A percentile compares a stretch with the other conserved stretches of the same genome.
Conservation (phyloP, 768 basidiomycete genomes). For the Mycena galopus region DNA sequence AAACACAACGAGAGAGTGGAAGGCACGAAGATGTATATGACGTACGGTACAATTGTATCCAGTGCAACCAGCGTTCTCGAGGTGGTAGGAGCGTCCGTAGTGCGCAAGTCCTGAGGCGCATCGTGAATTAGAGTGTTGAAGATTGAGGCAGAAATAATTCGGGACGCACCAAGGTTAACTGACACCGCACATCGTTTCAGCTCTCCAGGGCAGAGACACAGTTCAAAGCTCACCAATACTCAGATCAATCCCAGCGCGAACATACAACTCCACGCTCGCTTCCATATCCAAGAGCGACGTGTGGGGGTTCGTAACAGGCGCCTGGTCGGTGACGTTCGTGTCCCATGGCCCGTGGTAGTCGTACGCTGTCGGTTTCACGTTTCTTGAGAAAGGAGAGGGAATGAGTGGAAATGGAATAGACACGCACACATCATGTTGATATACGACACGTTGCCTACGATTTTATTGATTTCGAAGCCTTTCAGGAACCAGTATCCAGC, state of each 20-base stretch:
- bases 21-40: no score
- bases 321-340: constrained; percentile 36
- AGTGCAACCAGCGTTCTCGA: background rate
- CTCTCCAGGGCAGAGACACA: no score
- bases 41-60: no score
- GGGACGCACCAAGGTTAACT: no score
- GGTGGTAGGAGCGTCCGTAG: background rate
- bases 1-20: no score
- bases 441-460: background rate
- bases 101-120: background rate
- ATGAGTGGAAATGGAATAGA: background rate
- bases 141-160: no score
- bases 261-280: constrained; percentile 36
- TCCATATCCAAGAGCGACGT: constrained; percentile 39
- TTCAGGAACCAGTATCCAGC: background rate
- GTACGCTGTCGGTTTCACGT: background rate
- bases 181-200: no score
- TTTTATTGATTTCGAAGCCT: background rate
- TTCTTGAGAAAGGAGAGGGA: background rate
- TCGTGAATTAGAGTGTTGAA: background rate
- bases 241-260: constrained; percentile 38
- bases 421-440: background rate
- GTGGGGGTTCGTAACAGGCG: constrained; percentile 40
- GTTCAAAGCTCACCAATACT: constrained; percentile 27
- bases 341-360: constrained; percentile 41